Percentiles rank a stretch among this genome's conserved stretches.
Evolutionary conservation across 345 rosid species (phyloP).

Genomic region (Luvunga scandens): DNA sequence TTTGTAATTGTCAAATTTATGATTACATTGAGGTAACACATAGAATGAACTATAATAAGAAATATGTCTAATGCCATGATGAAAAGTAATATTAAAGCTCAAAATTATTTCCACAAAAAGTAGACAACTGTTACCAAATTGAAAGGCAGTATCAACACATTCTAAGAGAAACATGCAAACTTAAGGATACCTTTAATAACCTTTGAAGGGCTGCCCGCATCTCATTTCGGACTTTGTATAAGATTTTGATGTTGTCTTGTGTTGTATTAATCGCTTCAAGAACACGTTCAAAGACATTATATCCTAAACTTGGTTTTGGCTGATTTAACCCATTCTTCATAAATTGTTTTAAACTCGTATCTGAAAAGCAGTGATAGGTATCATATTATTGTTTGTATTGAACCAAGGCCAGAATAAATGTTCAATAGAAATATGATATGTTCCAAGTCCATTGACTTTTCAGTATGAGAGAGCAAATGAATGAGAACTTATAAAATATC

Average conservation of each 20-base stretch:
- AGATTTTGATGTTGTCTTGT: constrained; percentile 48
- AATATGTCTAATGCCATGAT: background rate
- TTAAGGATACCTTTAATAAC: constrained; percentile 66
- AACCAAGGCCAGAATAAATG: background rate
- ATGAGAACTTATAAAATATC: background rate
- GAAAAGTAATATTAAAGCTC: background rate
- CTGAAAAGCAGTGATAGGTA: constrained; percentile 38
- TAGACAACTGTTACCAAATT: background rate
- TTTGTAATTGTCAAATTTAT: background rate
- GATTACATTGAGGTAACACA: background rate
- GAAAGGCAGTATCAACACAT: background rate
- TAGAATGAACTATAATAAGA: background rate
- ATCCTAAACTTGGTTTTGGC: constrained; percentile 72
- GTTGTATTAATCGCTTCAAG: constrained; percentile 51
- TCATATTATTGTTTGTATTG: constrained; percentile 13
- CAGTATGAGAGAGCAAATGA: background rate
- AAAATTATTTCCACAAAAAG: too few relatives aligned
- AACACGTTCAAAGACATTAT: constrained; percentile 52
- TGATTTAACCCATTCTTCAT: constrained; percentile 82
- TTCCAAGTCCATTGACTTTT: background rate
- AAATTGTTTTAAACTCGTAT: constrained; percentile 79
- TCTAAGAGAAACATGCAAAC: constrained; percentile 3
- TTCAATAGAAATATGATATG: background rate
- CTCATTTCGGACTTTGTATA: constrained; percentile 74
- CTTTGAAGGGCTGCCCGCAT: constrained; percentile 67